These are phyloP conservation scores for Eutypella sp. DNA, from an alignment of 2,329 filamentous ascomycete species.

Conservation along the genomic window DNA sequence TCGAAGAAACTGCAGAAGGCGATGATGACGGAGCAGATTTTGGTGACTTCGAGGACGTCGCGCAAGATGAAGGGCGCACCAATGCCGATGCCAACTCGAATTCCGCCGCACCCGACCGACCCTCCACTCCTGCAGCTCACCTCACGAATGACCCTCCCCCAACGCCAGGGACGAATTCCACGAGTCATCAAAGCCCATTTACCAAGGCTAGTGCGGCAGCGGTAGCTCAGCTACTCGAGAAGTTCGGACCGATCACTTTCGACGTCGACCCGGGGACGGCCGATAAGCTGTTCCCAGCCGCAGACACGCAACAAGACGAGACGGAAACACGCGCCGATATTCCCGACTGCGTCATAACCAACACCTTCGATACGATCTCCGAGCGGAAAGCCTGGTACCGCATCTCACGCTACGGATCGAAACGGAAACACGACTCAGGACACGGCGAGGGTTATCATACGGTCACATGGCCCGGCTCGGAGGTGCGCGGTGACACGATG, in stretches of 20 bases:
- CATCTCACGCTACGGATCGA: slow-evolving; percentile 55
- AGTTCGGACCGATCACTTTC: slow-evolving; percentile 24
- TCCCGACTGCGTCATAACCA: slow-evolving; percentile 42
- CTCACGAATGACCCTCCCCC: slow-evolving; percentile 1
- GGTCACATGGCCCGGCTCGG: slow-evolving; percentile 53
- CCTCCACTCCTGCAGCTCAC: slow-evolving; percentile 16
- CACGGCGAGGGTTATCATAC: slow-evolving; percentile 57
- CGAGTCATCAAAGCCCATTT: not conserved
- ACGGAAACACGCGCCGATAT: slow-evolving; percentile 25
- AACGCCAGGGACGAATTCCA: not conserved
- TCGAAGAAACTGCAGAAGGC: slow-evolving; percentile 2
- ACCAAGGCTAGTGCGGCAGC: slow-evolving; percentile 3
- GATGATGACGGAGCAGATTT: slow-evolving; percentile 8
- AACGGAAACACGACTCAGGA: slow-evolving; percentile 50
- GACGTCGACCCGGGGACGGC: slow-evolving; percentile 14
- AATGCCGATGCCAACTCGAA: slow-evolving; percentile 1
- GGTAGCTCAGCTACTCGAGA: slow-evolving; percentile 19
- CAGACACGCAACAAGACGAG: slow-evolving; percentile 4
- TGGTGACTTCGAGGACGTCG: slow-evolving; percentile 27
- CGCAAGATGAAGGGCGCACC: slow-evolving; percentile 2
- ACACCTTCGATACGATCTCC: slow-evolving; percentile 49
- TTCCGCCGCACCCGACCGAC: slow-evolving; percentile 2
- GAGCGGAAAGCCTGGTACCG: slow-evolving; percentile 64
- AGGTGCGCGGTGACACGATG: slow-evolving; percentile 48
- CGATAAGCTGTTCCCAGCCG: slow-evolving; percentile 29